Base-by-base conservation (phyloP, 305 asterid genomes). In the Solanum chacoense region DNA sequence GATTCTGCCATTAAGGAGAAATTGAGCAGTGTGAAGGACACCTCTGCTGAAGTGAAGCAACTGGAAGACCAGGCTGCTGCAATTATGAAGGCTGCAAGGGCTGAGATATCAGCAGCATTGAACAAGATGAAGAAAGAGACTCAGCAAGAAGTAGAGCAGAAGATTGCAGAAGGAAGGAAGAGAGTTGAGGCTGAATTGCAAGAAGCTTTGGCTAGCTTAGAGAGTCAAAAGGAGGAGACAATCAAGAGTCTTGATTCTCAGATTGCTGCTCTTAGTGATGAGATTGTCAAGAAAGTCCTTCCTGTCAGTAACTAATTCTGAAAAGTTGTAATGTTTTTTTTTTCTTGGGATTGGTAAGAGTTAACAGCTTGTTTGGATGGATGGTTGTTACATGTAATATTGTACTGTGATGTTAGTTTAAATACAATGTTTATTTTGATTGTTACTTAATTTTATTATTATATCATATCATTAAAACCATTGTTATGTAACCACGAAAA, bases 91-190 rank as follows among this genome's bases (percentile, higher is more conserved):
- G 99, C 99, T 40, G 99, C 99, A 29, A 90, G 98, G 90, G 99
- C 97, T 22, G 99, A 97, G 95, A 96, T 97, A 38, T 89, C 99
- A 34, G 96, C 97, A 38, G 98, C 98, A 73, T 91, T 97, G 85
- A 95, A 93, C 92, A 95, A 95, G 96, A 96, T 96, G 99, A 96
- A 94, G 98, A 97, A 93, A 92, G 99, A 97, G 91, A 93, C 98
- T 83, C 98, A 94, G 93, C 36, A 65, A 16, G 99, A 97, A 93
- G 98, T 97, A 87, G 99, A 97, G 89, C 88, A 90, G 94, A 94
- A 93, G 90, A 40, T 96, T 75, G 95, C 94, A 18, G 98, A 94
- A 91, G 98, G 98, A 16, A 88, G 98, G 92, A 92, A 92, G 98
- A 97, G 87, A 93, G 91, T 97, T 81, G 99, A 97, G 93, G 93